phyloP scores from a whole-genome alignment of 1,284 basidiomycete genomes.

The Trametes sp. region DNA sequence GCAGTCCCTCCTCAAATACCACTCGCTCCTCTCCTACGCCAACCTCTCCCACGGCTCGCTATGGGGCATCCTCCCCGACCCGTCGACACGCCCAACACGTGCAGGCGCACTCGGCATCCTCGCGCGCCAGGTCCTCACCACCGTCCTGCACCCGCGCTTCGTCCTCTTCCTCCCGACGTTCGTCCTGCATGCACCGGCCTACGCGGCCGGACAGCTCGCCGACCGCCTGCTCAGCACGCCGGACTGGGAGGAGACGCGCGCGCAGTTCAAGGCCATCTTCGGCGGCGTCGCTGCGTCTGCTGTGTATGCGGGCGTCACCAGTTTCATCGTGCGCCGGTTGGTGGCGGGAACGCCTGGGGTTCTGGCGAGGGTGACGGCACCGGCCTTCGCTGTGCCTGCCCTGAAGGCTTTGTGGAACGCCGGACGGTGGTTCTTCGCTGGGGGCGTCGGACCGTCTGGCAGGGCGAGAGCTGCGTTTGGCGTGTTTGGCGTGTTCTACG shows the following conservation, averaged over 20 bases:
- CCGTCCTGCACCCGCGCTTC: conserved; percentile 74
- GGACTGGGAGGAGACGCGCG: conserved; percentile 85
- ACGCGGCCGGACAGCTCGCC: conserved; percentile 76
- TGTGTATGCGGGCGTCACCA: conserved; percentile 48
- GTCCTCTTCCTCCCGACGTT: conserved; percentile 88
- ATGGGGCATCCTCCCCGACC: conserved; percentile 72
- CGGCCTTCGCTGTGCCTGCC: conserved; percentile 2
- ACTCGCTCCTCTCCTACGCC: conserved; percentile 82
- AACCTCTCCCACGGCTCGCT: conserved; percentile 72
- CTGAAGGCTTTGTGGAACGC: conserved; percentile 10
- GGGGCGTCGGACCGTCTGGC: conserved; percentile 5
- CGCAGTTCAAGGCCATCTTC: conserved; percentile 90
- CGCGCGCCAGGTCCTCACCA: conserved; percentile 75
- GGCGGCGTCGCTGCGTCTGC: conserved; percentile 71
- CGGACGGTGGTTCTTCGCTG: conserved; percentile 24
- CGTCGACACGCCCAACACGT: conserved; percentile 70
- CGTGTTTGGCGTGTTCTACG: conserved; percentile 25
- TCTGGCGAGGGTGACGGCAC: conserved; percentile 4
- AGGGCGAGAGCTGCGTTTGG: conserved; percentile 22
- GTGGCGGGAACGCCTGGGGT: neutral
- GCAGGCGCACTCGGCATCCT: conserved; percentile 74
- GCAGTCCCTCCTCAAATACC: conserved; percentile 78
- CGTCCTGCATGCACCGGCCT: conserved; percentile 82
- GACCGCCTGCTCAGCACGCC: conserved; percentile 71
- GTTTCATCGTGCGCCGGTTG: conserved; percentile 19